Evolutionary conservation across 805 yeast genomes (phyloP).

Genomic region (Cyberlindnera xylosilytica): DNA sequence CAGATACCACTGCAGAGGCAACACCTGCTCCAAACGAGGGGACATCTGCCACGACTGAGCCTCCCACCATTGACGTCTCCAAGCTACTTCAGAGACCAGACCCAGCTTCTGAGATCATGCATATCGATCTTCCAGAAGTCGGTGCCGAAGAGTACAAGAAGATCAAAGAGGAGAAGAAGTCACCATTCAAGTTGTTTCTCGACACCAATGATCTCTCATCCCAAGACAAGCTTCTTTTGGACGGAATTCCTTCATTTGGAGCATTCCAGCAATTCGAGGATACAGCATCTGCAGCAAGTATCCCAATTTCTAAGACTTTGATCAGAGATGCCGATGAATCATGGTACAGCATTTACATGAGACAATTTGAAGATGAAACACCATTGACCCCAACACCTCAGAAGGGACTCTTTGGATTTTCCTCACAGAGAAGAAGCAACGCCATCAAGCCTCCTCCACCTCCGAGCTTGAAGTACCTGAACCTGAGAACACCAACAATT

Average conservation of each 20-base stretch:
- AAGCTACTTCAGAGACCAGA: slow-evolving; percentile 32
- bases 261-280: slow-evolving; percentile 31
- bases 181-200: slow-evolving; percentile 33
- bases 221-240: slow-evolving; percentile 33
- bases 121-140: slow-evolving; percentile 29
- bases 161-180: slow-evolving; percentile 9
- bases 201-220: slow-evolving; percentile 30
- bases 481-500: slow-evolving; percentile 84
- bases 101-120: slow-evolving; percentile 28
- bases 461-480: slow-evolving; percentile 77
- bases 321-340: slow-evolving; percentile 62
- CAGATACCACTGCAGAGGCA: slow-evolving; percentile 10
- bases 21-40: slow-evolving; percentile 4
- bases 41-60: neutral
- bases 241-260: slow-evolving; percentile 31
- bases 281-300: slow-evolving; percentile 32
- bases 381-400: slow-evolving; percentile 39
- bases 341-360: slow-evolving; percentile 57
- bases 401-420: slow-evolving; percentile 50
- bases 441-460: slow-evolving; percentile 84
- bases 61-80: slow-evolving; percentile 36
- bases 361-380: slow-evolving; percentile 44
- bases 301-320: slow-evolving; percentile 64
- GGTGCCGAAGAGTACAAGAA: slow-evolving; percentile 29
- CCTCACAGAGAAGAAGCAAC: slow-evolving; percentile 49